Percentiles rank a stretch among this genome's conserved stretches.
Conservation (phyloP, 2,329 filamentous ascomycete genomes). For the Hymenoscyphus fructigenus region DNA sequence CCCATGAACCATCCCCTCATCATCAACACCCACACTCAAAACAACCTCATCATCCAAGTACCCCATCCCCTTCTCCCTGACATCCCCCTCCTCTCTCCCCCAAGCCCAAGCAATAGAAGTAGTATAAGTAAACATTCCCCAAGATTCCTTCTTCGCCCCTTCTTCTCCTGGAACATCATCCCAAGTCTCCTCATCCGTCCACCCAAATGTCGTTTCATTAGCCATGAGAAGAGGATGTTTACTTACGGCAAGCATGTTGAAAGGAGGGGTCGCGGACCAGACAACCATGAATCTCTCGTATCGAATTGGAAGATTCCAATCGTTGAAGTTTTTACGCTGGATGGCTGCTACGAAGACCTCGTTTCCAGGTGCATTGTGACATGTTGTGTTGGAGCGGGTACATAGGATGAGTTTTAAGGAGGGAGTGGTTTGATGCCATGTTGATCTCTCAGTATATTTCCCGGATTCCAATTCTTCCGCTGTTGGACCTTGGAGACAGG, state of each 20-base stretch:
- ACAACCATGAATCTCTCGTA: slow-evolving; percentile 42
- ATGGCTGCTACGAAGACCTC: slow-evolving; percentile 39
- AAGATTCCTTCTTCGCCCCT: slow-evolving; percentile 21
- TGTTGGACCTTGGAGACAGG: slow-evolving; percentile 24
- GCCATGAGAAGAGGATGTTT: slow-evolving; percentile 38
- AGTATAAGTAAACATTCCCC: slow-evolving; percentile 41
- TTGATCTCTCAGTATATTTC: slow-evolving; percentile 22
- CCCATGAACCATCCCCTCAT: slow-evolving; percentile 38
- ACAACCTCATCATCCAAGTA: slow-evolving; percentile 43
- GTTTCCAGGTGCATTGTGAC: slow-evolving; percentile 26
- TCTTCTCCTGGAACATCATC: slow-evolving; percentile 29
- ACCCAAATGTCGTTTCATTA: slow-evolving; percentile 40
- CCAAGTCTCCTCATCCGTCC: slow-evolving; percentile 39
- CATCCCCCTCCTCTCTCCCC: slow-evolving; percentile 35
- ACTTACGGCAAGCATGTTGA: slow-evolving; percentile 39
- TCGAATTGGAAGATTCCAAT: slow-evolving; percentile 37
- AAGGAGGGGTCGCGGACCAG: slow-evolving; percentile 39
- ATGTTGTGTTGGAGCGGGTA: slow-evolving; percentile 30
- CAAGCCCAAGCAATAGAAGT: slow-evolving; percentile 41
- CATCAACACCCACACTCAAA: slow-evolving; percentile 41
- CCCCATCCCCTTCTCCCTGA: slow-evolving; percentile 38
- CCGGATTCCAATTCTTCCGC: slow-evolving; percentile 14
- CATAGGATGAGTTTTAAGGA: slow-evolving; percentile 40
- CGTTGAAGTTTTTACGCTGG: slow-evolving; percentile 41
- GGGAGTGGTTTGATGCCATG: slow-evolving; percentile 43